A percentile compares a stretch with the other conserved stretches of the same genome.
These are phyloP conservation scores for Xylariales sp. DNA, from an alignment of 2,329 filamentous ascomycete species.

Conservation along the genomic window DNA sequence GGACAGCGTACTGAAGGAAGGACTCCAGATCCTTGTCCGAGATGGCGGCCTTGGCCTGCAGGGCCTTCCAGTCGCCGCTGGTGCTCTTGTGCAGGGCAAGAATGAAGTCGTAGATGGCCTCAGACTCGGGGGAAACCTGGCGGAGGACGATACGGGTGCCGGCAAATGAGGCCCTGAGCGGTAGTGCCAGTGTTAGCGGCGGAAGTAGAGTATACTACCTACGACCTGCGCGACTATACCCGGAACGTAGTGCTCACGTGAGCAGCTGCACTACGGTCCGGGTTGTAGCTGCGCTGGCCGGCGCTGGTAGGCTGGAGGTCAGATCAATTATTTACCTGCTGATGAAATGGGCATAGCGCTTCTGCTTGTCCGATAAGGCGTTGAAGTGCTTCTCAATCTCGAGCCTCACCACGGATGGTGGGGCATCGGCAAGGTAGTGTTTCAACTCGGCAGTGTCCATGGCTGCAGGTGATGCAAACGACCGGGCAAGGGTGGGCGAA, in stretches of 20 bases:
- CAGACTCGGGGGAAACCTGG: constrained; percentile 77
- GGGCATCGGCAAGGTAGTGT: constrained; percentile 87
- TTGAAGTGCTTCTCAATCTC: constrained; percentile 94
- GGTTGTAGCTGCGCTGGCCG: too few species aligned
- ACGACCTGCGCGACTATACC: not conserved
- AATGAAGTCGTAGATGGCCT: constrained; percentile 78
- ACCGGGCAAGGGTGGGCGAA: constrained; percentile 3
- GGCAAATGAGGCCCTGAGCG: constrained; percentile 66
- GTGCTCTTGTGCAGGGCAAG: constrained; percentile 63
- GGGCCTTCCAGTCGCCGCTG: constrained; percentile 65
- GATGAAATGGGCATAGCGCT: constrained; percentile 88
- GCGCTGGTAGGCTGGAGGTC: too few species aligned
- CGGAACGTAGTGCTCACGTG: not conserved
- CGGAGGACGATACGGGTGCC: constrained; percentile 75
- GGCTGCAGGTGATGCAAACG: constrained; percentile 20
- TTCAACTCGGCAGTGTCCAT: constrained; percentile 59
- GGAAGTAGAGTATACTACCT: not conserved
- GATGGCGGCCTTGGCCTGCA: constrained; percentile 61
- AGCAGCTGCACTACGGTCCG: not conserved
- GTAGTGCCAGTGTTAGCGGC: too few species aligned
- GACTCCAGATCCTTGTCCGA: constrained; percentile 58
- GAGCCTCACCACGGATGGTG: constrained; percentile 81
- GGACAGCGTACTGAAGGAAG: constrained; percentile 73
- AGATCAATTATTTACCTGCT: constrained; percentile 63
- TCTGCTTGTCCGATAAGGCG: constrained; percentile 67